Percentiles rank a stretch among this genome's conserved stretches.
phyloP scores from a whole-genome alignment of 2,329 filamentous ascomycete genomes.

The Aspergillus brasiliensis region DNA sequence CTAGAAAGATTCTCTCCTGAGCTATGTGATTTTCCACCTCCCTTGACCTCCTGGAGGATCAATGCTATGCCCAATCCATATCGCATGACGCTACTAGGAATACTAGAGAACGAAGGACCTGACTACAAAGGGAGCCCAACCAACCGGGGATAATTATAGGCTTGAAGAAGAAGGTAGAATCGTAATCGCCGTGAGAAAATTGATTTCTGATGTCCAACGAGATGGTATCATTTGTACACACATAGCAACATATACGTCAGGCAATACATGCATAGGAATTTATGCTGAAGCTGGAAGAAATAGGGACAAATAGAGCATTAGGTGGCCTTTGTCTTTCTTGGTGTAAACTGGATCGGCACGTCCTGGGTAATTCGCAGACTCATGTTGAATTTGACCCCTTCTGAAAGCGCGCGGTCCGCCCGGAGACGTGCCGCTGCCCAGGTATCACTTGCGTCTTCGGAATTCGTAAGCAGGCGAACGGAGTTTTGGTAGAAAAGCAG shows the following conservation, averaged over 20 bases:
- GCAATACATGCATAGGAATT: too few species aligned
- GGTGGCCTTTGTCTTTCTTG: neutral
- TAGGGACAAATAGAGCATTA: neutral
- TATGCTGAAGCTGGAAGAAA: neutral
- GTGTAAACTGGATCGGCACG: neutral
- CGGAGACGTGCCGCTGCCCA: neutral
- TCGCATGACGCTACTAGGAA: too few species aligned
- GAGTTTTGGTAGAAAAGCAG: neutral
- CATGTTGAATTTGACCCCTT: slow-evolving; percentile 6
- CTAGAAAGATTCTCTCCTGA: neutral
- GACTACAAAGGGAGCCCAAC: too few species aligned
- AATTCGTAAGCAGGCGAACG: neutral
- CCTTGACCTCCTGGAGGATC: neutral
- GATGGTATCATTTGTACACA: neutral
- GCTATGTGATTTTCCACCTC: neutral
- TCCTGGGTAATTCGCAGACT: slow-evolving; percentile 1
- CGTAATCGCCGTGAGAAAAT: neutral
- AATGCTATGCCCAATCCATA: neutral
- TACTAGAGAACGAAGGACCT: too few species aligned
- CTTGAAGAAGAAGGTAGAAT: neutral
- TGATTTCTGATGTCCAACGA: neutral
- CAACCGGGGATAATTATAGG: too few species aligned
- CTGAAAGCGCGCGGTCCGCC: neutral
- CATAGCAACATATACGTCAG: neutral
- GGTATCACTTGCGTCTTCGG: neutral